Percentiles rank a stretch among this genome's conserved stretches.
Evolutionary conservation across 1,284 basidiomycete species (phyloP).

Genomic region (Puccinia novopanici): DNA sequence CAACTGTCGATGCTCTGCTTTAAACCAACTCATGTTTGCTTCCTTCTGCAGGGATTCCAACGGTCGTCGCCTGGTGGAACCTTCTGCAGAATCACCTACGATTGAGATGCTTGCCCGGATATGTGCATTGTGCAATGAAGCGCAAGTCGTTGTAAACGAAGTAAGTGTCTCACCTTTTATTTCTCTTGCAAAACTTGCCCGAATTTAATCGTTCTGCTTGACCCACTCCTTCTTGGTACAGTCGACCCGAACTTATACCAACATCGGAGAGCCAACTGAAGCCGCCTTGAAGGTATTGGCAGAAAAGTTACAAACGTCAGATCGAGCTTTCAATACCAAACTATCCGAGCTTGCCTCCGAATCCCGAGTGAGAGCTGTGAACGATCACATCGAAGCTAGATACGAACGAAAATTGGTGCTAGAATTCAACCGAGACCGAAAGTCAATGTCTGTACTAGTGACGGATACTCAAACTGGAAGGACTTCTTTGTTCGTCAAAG

Average conservation of each 20-base stretch:
- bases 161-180: constrained; percentile 60
- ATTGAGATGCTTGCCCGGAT: constrained; percentile 72
- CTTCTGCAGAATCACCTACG: constrained; percentile 48
- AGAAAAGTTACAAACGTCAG: constrained; percentile 71
- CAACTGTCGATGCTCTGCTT: not conserved
- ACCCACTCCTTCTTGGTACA: constrained; percentile 58
- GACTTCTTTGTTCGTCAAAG: constrained; percentile 78
- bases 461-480: constrained; percentile 64
- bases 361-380: constrained; percentile 74
- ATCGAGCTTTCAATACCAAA: constrained; percentile 62
- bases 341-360: constrained; percentile 67
- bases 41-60: constrained; percentile 12
- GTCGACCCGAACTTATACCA: constrained; percentile 77
- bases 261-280: constrained; percentile 95
- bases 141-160: constrained; percentile 79
- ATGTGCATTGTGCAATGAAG: constrained; percentile 85
- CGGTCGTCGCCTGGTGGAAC: constrained; percentile 31
- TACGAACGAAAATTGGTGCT: constrained; percentile 85
- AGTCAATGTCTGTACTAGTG: constrained; percentile 96
- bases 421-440: constrained; percentile 95
- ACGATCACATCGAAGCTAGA: constrained; percentile 72
- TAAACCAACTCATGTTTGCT: not conserved
- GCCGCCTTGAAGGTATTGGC: constrained; percentile 88
- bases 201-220: constrained; percentile 33
- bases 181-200: not conserved